phyloP scores from a whole-genome alignment of 2,329 filamentous ascomycete species.

The Colletotrichum cuscutae region DNA sequence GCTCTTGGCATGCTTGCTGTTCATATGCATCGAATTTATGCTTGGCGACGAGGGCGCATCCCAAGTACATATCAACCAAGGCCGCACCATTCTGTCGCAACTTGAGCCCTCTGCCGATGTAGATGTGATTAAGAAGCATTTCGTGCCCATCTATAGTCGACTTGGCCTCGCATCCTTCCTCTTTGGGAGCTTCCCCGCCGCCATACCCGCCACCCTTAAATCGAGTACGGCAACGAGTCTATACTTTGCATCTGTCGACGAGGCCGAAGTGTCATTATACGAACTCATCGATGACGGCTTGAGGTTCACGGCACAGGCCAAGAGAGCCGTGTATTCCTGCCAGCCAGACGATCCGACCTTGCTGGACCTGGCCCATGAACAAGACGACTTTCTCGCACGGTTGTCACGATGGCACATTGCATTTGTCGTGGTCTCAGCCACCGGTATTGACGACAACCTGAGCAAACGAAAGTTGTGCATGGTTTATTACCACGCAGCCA shows the following conservation, averaged over 20 bases:
- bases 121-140: constrained; percentile 50
- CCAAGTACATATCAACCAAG: constrained; percentile 56
- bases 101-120: constrained; percentile 44
- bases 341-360: constrained; percentile 39
- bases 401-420: constrained; percentile 44
- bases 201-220: constrained; percentile 49
- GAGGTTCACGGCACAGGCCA: constrained; percentile 46
- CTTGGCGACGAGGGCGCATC: constrained; percentile 59
- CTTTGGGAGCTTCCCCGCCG: constrained; percentile 49
- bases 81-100: constrained; percentile 51
- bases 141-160: constrained; percentile 56
- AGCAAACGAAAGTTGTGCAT: constrained; percentile 43
- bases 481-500: constrained; percentile 48
- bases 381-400: constrained; percentile 44
- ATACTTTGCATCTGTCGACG: constrained; percentile 46
- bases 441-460: constrained; percentile 36
- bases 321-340: constrained; percentile 40
- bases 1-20: constrained; percentile 59
- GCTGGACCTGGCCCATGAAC: constrained; percentile 42
- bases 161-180: constrained; percentile 53
- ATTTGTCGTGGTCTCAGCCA: constrained; percentile 43
- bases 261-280: constrained; percentile 46
- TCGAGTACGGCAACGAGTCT: constrained; percentile 40
- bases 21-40: constrained; percentile 65
- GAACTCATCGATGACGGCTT: constrained; percentile 53